phyloP scores from a whole-genome alignment of 176 grass and related monocot genomes.

The Phragmites australis region DNA sequence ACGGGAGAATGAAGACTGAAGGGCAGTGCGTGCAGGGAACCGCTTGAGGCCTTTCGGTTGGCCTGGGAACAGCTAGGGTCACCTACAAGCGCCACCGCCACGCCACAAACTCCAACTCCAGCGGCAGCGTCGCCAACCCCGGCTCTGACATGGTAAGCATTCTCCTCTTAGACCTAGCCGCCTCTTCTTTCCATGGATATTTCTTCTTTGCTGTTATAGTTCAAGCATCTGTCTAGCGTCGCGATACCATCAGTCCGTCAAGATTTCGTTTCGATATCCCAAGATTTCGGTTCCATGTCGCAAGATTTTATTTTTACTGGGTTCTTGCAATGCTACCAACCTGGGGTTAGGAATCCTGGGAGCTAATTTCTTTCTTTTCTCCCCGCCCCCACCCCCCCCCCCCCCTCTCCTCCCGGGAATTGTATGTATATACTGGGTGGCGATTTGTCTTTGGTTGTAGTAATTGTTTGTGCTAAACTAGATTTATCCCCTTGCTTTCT shows the following conservation, averaged over 20 bases:
- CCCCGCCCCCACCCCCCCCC: no score
- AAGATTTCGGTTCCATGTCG: neutral
- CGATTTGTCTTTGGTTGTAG: neutral
- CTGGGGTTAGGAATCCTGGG: neutral
- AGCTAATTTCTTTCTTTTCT: neutral
- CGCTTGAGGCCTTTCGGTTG: no score
- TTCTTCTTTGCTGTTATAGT: neutral
- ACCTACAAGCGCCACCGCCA: slow-evolving; percentile 57
- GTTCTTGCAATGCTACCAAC: slow-evolving; percentile 1
- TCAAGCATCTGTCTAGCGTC: neutral
- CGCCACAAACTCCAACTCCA: neutral
- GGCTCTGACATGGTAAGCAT: slow-evolving; percentile 2
- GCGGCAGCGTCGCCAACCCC: neutral
- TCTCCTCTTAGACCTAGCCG: neutral
- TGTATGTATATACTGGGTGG: neutral
- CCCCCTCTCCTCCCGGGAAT: no score
- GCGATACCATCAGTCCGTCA: neutral
- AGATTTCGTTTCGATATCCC: slow-evolving; percentile 23
- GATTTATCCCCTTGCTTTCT: neutral
- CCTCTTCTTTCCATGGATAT: neutral
- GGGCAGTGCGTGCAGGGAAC: no score
- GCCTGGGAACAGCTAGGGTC: no score
- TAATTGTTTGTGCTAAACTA: neutral
- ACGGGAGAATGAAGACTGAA: no score
- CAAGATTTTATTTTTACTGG: slow-evolving; percentile 4